Evolutionary conservation across 2,329 filamentous ascomycete species (phyloP).

Genomic region (Pseudogymnoascus sp.): DNA sequence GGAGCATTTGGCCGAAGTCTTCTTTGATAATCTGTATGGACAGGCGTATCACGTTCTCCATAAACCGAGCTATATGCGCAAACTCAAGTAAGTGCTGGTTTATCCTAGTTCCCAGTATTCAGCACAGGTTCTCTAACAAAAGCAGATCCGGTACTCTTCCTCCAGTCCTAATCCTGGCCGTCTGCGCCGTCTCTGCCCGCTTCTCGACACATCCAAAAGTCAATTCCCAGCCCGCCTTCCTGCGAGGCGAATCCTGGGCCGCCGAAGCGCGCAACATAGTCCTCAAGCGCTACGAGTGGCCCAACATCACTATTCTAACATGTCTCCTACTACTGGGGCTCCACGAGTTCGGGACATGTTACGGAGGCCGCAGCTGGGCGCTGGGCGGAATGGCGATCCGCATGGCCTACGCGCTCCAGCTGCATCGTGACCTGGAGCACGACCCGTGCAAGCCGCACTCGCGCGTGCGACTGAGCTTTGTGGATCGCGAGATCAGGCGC

Average conservation of each 20-base stretch:
- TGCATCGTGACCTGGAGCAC: conserved; percentile 84
- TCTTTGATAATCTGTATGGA: conserved; percentile 92
- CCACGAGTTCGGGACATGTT: conserved; percentile 94
- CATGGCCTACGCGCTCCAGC: conserved; percentile 92
- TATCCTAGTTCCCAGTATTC: not conserved
- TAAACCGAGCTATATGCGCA: conserved; percentile 94
- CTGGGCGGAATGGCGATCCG: conserved; percentile 89
- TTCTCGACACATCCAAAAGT: conserved; percentile 86
- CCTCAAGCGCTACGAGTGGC: conserved; percentile 80
- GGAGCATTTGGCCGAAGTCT: conserved; percentile 86
- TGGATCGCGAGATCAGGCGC: conserved; percentile 85
- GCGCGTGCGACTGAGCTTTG: conserved; percentile 68
- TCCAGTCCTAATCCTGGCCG: conserved; percentile 83
- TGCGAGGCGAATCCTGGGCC: conserved; percentile 88
- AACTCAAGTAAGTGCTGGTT: conserved; percentile 51
- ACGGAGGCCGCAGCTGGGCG: conserved; percentile 92
- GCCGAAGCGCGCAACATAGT: conserved; percentile 80
- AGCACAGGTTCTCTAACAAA: conserved; percentile 17
- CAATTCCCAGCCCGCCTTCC: conserved; percentile 63
- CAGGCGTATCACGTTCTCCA: conserved; percentile 92
- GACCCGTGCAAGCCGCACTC: conserved; percentile 54
- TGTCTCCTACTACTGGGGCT: conserved; percentile 82
- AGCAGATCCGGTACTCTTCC: conserved; percentile 67
- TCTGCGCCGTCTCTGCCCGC: conserved; percentile 90
- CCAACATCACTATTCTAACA: conserved; percentile 91